Conservation (phyloP, 495 filamentous ascomycete species). For the Mycothermus thermophilus region DNA sequence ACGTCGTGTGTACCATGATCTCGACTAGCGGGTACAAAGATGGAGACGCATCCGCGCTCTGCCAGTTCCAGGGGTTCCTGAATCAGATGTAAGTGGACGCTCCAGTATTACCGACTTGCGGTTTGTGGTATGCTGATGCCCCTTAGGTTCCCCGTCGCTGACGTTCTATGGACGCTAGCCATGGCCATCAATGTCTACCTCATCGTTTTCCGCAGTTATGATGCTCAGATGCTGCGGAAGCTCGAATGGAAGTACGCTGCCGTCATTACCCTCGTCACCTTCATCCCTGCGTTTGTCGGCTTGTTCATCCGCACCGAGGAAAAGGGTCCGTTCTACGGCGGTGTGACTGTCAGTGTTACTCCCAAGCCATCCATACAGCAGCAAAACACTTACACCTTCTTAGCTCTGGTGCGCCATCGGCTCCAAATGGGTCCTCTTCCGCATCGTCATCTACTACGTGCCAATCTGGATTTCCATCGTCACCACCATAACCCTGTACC, state of each 20-base stretch:
- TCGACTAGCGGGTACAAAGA: constrained; percentile 27
- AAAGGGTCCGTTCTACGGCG: constrained; percentile 31
- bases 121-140: not conserved
- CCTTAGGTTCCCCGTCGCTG: constrained; percentile 33
- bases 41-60: constrained; percentile 26
- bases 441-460: constrained; percentile 31
- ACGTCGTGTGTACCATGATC: constrained; percentile 34
- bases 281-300: constrained; percentile 31
- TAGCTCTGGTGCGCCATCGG: constrained; percentile 37
- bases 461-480: constrained; percentile 32
- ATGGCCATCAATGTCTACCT: constrained; percentile 35
- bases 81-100: constrained; percentile 37
- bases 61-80: constrained; percentile 36
- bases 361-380: not conserved
- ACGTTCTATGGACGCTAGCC: constrained; percentile 36
- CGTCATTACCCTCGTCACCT: constrained; percentile 23
- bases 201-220: constrained; percentile 32
- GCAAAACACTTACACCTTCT: not conserved
- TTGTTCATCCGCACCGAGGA: constrained; percentile 26
- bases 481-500: constrained; percentile 28
- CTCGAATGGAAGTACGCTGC: constrained; percentile 31
- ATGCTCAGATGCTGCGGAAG: constrained; percentile 23
- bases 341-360: constrained; percentile 23
- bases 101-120: not conserved
- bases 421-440: constrained; percentile 30